Evolutionary conservation across 2,329 filamentous ascomycete genomes (phyloP).

Genomic region (Penicillium concentricum): DNA sequence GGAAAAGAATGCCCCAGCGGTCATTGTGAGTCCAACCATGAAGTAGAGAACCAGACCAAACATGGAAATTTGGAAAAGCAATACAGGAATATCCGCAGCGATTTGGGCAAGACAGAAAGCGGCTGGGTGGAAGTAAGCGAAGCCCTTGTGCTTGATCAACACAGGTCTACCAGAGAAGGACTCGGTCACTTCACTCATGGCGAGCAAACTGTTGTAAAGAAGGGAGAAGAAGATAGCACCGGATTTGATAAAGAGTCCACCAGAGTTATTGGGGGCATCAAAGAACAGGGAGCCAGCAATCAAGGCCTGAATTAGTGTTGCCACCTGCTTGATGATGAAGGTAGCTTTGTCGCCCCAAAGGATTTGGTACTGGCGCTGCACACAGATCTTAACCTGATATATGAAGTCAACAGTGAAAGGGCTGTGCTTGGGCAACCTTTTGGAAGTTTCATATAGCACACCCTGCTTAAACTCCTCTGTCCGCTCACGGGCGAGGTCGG

Average conservation of each 20-base stretch:
- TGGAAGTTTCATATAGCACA: slow-evolving; percentile 56
- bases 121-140: slow-evolving; percentile 57
- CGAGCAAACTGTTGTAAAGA: slow-evolving; percentile 60
- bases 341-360: slow-evolving; percentile 64
- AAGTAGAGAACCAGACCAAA: slow-evolving; percentile 64
- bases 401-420: slow-evolving; percentile 57
- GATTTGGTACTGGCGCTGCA: slow-evolving; percentile 64
- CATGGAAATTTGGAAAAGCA: slow-evolving; percentile 59
- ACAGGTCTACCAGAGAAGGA: slow-evolving; percentile 62
- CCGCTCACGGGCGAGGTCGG: slow-evolving; percentile 48
- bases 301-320: slow-evolving; percentile 59
- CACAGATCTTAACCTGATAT: slow-evolving; percentile 56
- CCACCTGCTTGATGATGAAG: slow-evolving; percentile 61
- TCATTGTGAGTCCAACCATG: slow-evolving; percentile 57
- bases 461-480: slow-evolving; percentile 57
- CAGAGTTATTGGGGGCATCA: slow-evolving; percentile 57
- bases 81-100: slow-evolving; percentile 53
- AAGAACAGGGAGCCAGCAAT: slow-evolving; percentile 69
- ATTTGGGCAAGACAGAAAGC: slow-evolving; percentile 47
- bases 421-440: slow-evolving; percentile 53
- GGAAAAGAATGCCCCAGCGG: slow-evolving; percentile 60
- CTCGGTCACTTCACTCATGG: slow-evolving; percentile 66
- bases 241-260: slow-evolving; percentile 62
- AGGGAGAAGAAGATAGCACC: slow-evolving; percentile 66
- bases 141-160: slow-evolving; percentile 58